Base-by-base conservation (phyloP, 2,329 filamentous ascomycete genomes). In the Fusarium tupiense region DNA sequence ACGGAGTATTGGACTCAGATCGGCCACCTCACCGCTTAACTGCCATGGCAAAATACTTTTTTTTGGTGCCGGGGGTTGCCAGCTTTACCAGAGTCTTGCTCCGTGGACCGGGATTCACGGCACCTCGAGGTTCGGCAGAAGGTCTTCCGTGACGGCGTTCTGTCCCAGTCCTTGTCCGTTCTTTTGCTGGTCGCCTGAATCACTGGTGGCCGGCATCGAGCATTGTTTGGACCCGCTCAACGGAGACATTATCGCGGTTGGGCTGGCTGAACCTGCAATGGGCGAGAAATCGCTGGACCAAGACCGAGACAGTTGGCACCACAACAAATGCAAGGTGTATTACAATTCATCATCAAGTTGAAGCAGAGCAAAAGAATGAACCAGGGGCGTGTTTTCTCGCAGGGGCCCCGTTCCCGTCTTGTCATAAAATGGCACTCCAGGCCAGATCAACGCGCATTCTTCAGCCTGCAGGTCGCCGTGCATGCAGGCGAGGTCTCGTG, bases 401-500 rank as follows among this genome's bases (percentile, higher is more conserved):
- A 77, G 73, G 76, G 76, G 61, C 68, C 64, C 59, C 24, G 24
- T 61, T 65, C 67, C 57, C 40, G 35, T 61, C 67, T 63, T 60
- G 57, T 66, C 46, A 56, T 47, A 71, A 52, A 72, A 71, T 66
- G 71, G 69, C 61, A 76, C 76, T 64, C 61, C 69, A 76, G 73
- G 46, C 54, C 44, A 78, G 68, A 59, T 61, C 75, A 69, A 68
- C 73, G 69, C 74, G 74, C 74, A 73, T 67, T 76, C 69, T 71
- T 76, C 76, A 74, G 74, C 76, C 72, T 77, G 72, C 77, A 76
- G 75, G 73, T 74, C 76, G 70, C 71, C 75, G 72, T 80, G 78
- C 79, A 81, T 81, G 74, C 71, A 75, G 77, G 67, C 71, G 66
- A 76, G 77, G 79, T 80, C 79, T 77, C 78, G 79, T 80, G 79